Base-by-base conservation (phyloP, 1,139 yeast genomes). In the Saccharomyces hybrid region DNA sequence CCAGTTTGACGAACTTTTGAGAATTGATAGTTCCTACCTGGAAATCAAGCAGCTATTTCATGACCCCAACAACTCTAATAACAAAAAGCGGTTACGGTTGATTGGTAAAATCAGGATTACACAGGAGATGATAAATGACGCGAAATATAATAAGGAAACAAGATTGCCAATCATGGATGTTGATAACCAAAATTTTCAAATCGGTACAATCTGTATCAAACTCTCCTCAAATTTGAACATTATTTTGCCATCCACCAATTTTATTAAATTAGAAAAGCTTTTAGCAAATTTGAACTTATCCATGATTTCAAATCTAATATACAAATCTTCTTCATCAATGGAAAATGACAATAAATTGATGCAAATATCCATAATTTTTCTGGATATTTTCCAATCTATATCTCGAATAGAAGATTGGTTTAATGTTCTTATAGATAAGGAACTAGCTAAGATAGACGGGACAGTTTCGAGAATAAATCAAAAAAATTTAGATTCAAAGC, bases 351-450 rank as follows among this genome's bases (percentile, higher is more conserved):
- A 57, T 13, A 62, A 80, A 49, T 73, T 84, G 56, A 88, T 82
- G 59, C 73, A 75, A 48, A 76, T 77, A 41, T 76, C 88, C 54
- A 69, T 74, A 47, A 77, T 83, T 50, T 71, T 84, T 58, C 66
- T 85, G 55, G 89, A 85, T 66, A 77, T 84, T 25, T 85, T 83
- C 64, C 89, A 84, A 65, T 75, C 84, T 48, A 69, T 85, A 48
- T 80, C 81, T 2, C 76, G 76, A 46, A 91, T 84, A 64, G 80
- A 80, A 51, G 79, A 77, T 27, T 88, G 91, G 89, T 82, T 89
- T 59, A 76, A 78, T 56, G 77, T 83, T 1, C 71, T 89, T 55
- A 82, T 88, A 72, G 84, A 83, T 49, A 76, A 73, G 20, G 96
- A 89, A 64, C 72, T 85, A 48, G 71, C 74, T 3, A 71, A 77